Conservation (phyloP, 768 basidiomycete genomes). For the Lentinula detonsa region DNA sequence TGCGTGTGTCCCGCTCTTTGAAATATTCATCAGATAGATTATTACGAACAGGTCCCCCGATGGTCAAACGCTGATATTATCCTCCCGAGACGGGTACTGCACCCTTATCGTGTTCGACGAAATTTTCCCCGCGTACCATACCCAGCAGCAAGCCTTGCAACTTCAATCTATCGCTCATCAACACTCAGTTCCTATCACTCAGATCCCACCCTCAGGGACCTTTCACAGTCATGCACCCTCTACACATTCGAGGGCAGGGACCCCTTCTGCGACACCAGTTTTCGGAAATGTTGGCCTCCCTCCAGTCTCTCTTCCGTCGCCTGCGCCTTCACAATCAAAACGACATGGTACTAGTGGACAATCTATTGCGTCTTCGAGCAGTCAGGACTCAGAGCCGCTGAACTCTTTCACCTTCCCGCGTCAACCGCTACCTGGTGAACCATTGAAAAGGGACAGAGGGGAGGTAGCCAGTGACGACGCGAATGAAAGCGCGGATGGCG, state of each 20-base stretch:
- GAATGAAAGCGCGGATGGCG: constrained; percentile 14
- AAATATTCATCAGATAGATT: neutral
- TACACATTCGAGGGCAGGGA: constrained; percentile 22
- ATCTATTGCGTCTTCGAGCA: constrained; percentile 43
- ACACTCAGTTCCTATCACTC: constrained; percentile 61
- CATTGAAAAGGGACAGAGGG: constrained; percentile 16
- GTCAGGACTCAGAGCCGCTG: constrained; percentile 33
- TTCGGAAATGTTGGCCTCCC: constrained; percentile 25
- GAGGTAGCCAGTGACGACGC: constrained; percentile 9
- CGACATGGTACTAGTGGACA: constrained; percentile 28
- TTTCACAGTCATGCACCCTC: constrained; percentile 12
- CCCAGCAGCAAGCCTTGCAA: constrained; percentile 87
- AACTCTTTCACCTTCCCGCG: constrained; percentile 7
- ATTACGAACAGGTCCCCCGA: constrained; percentile 76
- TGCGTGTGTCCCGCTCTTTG: constrained; percentile 21
- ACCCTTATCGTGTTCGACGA: constrained; percentile 94
- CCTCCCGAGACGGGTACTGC: constrained; percentile 95
- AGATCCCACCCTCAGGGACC: constrained; percentile 23
- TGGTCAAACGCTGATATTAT: constrained; percentile 86
- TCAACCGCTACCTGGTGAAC: neutral
- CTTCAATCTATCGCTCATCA: constrained; percentile 87
- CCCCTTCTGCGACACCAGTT: constrained; percentile 30
- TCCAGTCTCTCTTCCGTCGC: constrained; percentile 9
- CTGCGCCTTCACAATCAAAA: constrained; percentile 1
- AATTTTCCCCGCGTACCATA: constrained; percentile 80